These are phyloP conservation scores for Emydomyces testavorans DNA, from an alignment of 2,329 filamentous ascomycete genomes.

Conservation along the genomic window DNA sequence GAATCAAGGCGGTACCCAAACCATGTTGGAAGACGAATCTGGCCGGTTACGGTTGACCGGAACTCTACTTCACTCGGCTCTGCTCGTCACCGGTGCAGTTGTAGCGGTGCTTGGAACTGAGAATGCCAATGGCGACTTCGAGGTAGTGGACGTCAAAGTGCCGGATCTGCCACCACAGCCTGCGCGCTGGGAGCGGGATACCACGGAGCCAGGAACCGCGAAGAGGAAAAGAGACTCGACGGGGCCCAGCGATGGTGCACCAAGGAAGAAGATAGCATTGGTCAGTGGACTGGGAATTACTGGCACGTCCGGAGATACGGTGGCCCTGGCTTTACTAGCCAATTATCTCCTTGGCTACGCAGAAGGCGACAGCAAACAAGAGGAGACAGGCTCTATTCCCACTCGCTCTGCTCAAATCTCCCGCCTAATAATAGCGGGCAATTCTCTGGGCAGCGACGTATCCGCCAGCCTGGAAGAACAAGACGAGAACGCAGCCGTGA, in stretches of 20 bases:
- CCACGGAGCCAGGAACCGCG: constrained; percentile 20
- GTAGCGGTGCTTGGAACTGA: constrained; percentile 92
- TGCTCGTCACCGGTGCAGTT: constrained; percentile 85
- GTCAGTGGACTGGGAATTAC: constrained; percentile 81
- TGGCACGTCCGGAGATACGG: constrained; percentile 59
- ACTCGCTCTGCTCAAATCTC: constrained; percentile 49
- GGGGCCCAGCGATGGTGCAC: constrained; percentile 34
- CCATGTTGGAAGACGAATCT: constrained; percentile 92
- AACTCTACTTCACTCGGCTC: constrained; percentile 50
- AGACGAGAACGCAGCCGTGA: constrained; percentile 16
- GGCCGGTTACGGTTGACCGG: constrained; percentile 74
- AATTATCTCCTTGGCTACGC: constrained; percentile 84
- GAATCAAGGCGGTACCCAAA: constrained; percentile 41
- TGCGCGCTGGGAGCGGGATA: constrained; percentile 60
- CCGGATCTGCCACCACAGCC: constrained; percentile 77
- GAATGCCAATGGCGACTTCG: constrained; percentile 81
- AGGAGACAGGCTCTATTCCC: constrained; percentile 43
- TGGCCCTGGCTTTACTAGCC: constrained; percentile 64
- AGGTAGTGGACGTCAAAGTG: constrained; percentile 79
- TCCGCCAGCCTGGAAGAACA: constrained; percentile 29
- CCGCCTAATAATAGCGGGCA: constrained; percentile 80
- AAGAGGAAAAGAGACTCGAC: constrained; percentile 25
- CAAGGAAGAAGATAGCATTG: constrained; percentile 65
- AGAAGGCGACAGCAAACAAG: constrained; percentile 37
- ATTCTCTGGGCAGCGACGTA: constrained; percentile 54